Evolutionary conservation across 495 filamentous ascomycete species (phyloP).

Genomic region (Echria macrotheca): DNA sequence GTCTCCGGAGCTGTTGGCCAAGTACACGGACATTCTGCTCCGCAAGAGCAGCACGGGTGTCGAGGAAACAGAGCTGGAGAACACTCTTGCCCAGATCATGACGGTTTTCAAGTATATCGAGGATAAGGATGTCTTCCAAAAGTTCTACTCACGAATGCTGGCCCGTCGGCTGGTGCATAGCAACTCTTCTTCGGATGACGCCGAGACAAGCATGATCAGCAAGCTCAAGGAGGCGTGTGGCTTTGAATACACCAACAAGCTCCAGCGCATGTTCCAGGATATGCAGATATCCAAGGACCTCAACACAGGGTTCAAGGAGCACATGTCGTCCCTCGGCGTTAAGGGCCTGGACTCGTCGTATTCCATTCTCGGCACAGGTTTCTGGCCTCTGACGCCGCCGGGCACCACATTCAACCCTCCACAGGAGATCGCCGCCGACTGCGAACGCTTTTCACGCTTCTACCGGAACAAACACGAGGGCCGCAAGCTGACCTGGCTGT

Average conservation of each 20-base stretch:
- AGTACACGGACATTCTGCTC: conserved; percentile 90
- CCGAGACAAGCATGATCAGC: conserved; percentile 98
- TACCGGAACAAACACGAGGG: conserved; percentile 95
- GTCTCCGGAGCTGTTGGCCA: conserved; percentile 89
- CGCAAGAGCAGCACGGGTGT: conserved; percentile 87
- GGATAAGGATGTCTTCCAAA: conserved; percentile 99
- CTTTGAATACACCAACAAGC: conserved; percentile 98
- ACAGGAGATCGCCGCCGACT: conserved; percentile 74
- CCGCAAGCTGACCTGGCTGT: conserved; percentile 94
- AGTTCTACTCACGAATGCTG: conserved; percentile 96
- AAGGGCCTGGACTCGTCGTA: conserved; percentile 66
- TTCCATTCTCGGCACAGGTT: conserved; percentile 88
- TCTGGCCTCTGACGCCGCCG: conserved; percentile 90
- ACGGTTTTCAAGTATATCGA: conserved; percentile 99
- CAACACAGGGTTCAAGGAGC: conserved; percentile 71
- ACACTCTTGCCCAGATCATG: conserved; percentile 92
- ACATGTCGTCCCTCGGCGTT: conserved; percentile 44
- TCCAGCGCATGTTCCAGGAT: conserved; percentile 99
- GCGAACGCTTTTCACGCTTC: conserved; percentile 82
- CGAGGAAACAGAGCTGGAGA: conserved; percentile 90
- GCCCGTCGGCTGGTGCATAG: conserved; percentile 91
- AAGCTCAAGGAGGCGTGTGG: conserved; percentile 98
- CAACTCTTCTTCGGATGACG: conserved; percentile 92
- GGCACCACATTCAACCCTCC: conserved; percentile 82
- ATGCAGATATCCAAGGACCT: conserved; percentile 98